Evolutionary conservation across 1,284 basidiomycete genomes (phyloP).

Genomic region (Ganoderma boninense): DNA sequence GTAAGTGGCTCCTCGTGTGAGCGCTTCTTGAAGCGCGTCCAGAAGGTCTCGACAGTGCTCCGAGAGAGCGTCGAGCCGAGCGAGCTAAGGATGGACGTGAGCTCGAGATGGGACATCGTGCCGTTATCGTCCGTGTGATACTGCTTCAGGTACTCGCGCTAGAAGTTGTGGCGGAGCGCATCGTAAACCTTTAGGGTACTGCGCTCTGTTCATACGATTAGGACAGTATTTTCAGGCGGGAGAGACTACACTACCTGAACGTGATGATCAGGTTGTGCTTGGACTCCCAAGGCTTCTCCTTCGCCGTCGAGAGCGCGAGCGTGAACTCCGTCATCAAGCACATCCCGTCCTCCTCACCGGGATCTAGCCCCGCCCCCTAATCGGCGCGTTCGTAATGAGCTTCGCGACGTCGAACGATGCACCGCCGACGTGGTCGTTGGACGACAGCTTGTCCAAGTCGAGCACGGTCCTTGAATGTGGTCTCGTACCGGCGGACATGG

Average conservation of each 20-base stretch:
- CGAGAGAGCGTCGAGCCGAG: conserved; percentile 91
- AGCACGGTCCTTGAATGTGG: conserved; percentile 79
- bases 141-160: conserved; percentile 89
- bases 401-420: conserved; percentile 74
- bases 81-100: conserved; percentile 97
- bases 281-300: conserved; percentile 69
- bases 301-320: conserved; percentile 60
- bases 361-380: conserved; percentile 82
- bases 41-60: conserved; percentile 86
- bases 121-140: conserved; percentile 91
- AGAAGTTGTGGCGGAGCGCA: conserved; percentile 90
- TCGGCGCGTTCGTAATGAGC: conserved; percentile 76
- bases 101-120: conserved; percentile 85
- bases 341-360: conserved; percentile 55
- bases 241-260: conserved; percentile 61
- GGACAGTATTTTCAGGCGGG: neutral
- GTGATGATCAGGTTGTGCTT: conserved; percentile 69
- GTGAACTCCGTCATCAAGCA: conserved; percentile 78
- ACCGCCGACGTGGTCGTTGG: conserved; percentile 89
- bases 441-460: conserved; percentile 94
- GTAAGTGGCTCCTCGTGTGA: conserved; percentile 79
- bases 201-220: conserved; percentile 64
- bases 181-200: conserved; percentile 96
- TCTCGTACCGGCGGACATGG: conserved; percentile 92
- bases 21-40: conserved; percentile 73